Evolutionary conservation across 805 yeast species (phyloP), one percentile per base, ranked within the genome.

Genomic region (Hanseniaspora vineae): DNA sequence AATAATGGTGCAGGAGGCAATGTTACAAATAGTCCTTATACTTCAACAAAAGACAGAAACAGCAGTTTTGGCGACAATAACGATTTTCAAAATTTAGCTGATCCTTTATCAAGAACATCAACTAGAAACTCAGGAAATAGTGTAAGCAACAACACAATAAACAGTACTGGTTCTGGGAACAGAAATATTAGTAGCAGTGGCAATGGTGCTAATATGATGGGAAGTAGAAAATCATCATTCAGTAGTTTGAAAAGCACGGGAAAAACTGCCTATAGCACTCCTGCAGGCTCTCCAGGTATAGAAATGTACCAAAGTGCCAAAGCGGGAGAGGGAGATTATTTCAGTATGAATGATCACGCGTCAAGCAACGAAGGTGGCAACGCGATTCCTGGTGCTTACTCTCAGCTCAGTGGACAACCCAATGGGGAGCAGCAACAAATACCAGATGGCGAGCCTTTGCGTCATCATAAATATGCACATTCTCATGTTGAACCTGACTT

Each of bases 181-280:
- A 23, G 29, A 23, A 23, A 5, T 8, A 23, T 23, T 23, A 23
- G 29, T 8, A 23, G 29, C 29, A 23, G 6, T 23, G 29, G 29
- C 29, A 23, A 23, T 23, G 29, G 29, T 23, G 29, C 6, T 23
- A 23, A 23, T 8, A 4, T 47, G 46, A 43, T 48, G 44, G 62
- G 56, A 47, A 61, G 66, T 44, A 51, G 66, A 42, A 58, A 58
- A 44, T 61, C 66, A 4, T 61, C 65, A 8, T 50, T 54, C 31
- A 53, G 48, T 15, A 46, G 58, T 12, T 57, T 64, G 31, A 19
- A 15, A 6, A 40, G 43, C 12, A 52, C 55, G 23, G 56, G 58
- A 15, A 58, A 57, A 37, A 56, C 64, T 15, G 58, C 62, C 15
- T 61, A 57, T 43, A 57, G 58, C 46, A 64, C 63, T 23, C 70